Conservation (phyloP, 768 basidiomycete genomes). For the Tulasnella sp. region DNA sequence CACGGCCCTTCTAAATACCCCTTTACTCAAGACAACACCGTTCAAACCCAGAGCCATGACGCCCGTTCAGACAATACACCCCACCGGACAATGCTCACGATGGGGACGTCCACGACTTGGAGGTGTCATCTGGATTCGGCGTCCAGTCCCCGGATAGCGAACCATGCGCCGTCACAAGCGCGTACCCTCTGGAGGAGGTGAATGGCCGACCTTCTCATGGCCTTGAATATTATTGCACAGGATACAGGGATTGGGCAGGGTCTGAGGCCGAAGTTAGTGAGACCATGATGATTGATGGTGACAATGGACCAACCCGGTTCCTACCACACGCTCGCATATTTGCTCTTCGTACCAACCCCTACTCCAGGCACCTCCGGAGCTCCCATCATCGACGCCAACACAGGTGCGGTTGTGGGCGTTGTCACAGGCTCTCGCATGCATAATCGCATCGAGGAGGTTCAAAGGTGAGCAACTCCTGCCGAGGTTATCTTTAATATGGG, state of each 20-base stretch:
- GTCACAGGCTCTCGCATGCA: slow-evolving; percentile 52
- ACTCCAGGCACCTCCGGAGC: slow-evolving; percentile 60
- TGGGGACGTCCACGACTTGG: slow-evolving; percentile 35
- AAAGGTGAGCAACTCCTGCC: slow-evolving; percentile 53
- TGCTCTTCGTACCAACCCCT: slow-evolving; percentile 45
- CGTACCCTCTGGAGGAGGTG: slow-evolving; percentile 48
- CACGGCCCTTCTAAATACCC: slow-evolving; percentile 37
- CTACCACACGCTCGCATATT: slow-evolving; percentile 50
- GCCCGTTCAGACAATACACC: slow-evolving; percentile 22
- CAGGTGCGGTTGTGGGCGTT: slow-evolving; percentile 54
- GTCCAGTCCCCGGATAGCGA: slow-evolving; percentile 20
- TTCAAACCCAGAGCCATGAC: slow-evolving; percentile 24
- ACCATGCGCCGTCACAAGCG: slow-evolving; percentile 30
- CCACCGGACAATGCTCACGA: slow-evolving; percentile 35
- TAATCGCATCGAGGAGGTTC: slow-evolving; percentile 40
- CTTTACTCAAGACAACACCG: slow-evolving; percentile 30
- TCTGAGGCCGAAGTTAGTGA: slow-evolving; percentile 40
- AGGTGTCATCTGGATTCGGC: slow-evolving; percentile 37
- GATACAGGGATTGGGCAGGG: slow-evolving; percentile 52
- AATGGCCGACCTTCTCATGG: too few species aligned
- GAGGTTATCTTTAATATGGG: slow-evolving; percentile 57
- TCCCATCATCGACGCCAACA: slow-evolving; percentile 51
- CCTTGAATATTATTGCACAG: too few species aligned
- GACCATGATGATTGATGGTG: not conserved
- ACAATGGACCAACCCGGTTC: slow-evolving; percentile 44